These are phyloP conservation scores for Pichiaceae sp. DNA, from an alignment of 1,139 yeast species.

Conservation along the genomic window DNA sequence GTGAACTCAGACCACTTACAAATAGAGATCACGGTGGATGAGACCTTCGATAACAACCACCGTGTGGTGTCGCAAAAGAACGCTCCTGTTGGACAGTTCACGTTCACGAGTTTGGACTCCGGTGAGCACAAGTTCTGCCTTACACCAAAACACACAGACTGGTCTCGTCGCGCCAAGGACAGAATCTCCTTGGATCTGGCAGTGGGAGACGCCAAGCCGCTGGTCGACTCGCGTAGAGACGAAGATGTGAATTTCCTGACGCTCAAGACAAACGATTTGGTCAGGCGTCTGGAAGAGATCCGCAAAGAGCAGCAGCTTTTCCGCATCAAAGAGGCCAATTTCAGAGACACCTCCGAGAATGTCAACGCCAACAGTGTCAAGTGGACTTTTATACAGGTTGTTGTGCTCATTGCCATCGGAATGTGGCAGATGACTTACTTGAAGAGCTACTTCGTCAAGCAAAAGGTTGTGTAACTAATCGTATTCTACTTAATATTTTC, in stretches of 20 bases:
- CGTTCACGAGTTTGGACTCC: slow-evolving; percentile 50
- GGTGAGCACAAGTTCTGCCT: slow-evolving; percentile 60
- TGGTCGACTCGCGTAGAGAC: slow-evolving; percentile 38
- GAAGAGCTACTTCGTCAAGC: slow-evolving; percentile 30
- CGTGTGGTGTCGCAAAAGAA: slow-evolving; percentile 49
- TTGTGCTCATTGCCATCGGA: slow-evolving; percentile 32
- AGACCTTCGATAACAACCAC: slow-evolving; percentile 49
- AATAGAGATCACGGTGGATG: slow-evolving; percentile 39
- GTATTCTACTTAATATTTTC: too few relatives aligned
- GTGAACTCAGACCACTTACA: slow-evolving; percentile 26
- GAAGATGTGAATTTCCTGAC: slow-evolving; percentile 34
- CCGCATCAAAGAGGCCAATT: slow-evolving; percentile 42
- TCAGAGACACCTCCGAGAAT: slow-evolving; percentile 46
- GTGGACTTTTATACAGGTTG: slow-evolving; percentile 47
- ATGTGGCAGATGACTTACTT: slow-evolving; percentile 31
- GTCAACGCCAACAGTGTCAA: slow-evolving; percentile 43
- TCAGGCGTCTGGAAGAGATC: slow-evolving; percentile 39
- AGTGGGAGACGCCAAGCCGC: slow-evolving; percentile 36
- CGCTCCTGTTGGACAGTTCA: slow-evolving; percentile 44
- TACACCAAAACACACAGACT: slow-evolving; percentile 42
- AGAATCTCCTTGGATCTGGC: slow-evolving; percentile 40
- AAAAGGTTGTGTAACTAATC: slow-evolving; percentile 26
- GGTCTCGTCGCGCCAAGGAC: slow-evolving; percentile 30
- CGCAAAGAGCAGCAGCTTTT: slow-evolving; percentile 44
- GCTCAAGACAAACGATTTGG: slow-evolving; percentile 34